phyloP scores from a whole-genome alignment of 805 yeast species.

The Nakazawaea laoshanensis region DNA sequence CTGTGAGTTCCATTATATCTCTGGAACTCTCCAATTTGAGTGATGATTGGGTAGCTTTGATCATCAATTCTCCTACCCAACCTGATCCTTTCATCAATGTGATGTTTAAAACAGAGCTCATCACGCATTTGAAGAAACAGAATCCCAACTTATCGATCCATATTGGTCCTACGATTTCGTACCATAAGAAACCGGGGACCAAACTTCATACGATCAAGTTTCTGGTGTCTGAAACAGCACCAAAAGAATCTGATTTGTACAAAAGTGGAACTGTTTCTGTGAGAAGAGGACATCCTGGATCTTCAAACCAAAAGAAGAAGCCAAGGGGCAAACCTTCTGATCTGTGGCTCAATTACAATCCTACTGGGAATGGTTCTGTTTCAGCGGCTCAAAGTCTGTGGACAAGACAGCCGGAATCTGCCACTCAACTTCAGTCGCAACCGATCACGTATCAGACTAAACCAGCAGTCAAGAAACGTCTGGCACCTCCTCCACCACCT shows the following conservation, averaged over 20 bases:
- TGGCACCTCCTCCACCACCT: constrained; percentile 57
- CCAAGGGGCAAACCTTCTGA: constrained; percentile 46
- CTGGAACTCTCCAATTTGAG: constrained; percentile 68
- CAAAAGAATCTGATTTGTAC: constrained; percentile 61
- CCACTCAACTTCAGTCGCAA: constrained; percentile 20
- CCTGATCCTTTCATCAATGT: constrained; percentile 81
- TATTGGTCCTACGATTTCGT: constrained; percentile 65
- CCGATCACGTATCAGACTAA: constrained; percentile 17
- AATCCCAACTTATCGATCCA: constrained; percentile 51
- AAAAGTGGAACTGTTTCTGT: constrained; percentile 86
- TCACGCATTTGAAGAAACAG: constrained; percentile 61
- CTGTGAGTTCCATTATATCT: constrained; percentile 49
- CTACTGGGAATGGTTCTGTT: constrained; percentile 1
- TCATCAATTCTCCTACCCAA: constrained; percentile 40
- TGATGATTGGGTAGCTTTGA: constrained; percentile 88
- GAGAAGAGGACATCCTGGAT: constrained; percentile 69
- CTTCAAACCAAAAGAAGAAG: constrained; percentile 59
- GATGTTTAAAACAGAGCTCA: constrained; percentile 81
- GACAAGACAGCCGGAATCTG: constrained; percentile 14
- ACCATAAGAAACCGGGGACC: constrained; percentile 87
- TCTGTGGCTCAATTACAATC: constrained; percentile 7
- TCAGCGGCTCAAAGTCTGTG: neutral
- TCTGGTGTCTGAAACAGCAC: constrained; percentile 53
- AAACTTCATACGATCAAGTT: constrained; percentile 67
- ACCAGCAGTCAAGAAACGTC: constrained; percentile 25